Evolutionary conservation across 441 rosid species (phyloP), one percentile per base, ranked within the genome.

Genomic region (Hypseocharis bilobata): DNA sequence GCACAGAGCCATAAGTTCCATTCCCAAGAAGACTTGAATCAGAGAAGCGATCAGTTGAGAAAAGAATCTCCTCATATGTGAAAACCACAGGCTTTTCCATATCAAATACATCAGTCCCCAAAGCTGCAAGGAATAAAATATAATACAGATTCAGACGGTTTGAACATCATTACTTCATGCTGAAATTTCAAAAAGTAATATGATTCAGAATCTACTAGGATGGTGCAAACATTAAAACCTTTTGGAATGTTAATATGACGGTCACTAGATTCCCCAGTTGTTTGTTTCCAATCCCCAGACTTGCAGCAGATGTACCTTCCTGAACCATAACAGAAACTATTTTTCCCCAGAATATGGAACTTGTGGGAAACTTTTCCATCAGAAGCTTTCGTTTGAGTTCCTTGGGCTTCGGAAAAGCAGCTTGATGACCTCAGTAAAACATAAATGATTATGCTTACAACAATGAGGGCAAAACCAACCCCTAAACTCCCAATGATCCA

Each of bases 1-100:
- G 87, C 22, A 88, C 93, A 30, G 98, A 90, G 66, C 98, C 97
- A 76, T 85, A 93, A 17, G 84, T 86, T 69, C 98, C 98, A 69
- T 83, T 96, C 34, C 96, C 98, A 73, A 90, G 90, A 78, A 93
- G 95, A 73, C 73, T 86, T 62, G 93, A 73, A 67, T 90, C 96
- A 10, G 92, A 84, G 71, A 92, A 92, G 47, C 87, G 96, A 81
- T 90, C 95, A 2, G 97, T 84, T n/a, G 98, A 79, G n/a, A 45
- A 77, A 47, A 72, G 69, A 51, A 93, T 81, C 28, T 93, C 97
- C 71, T 90, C 97, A 62, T 82, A 90, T 6, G 81, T 75, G 77
- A 92, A 92, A 65, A 88, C 87, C 77, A 84, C 82, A 45, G 95
- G 96, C 81, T 90, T 90, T 77, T 90, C 98, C 71, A 85, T 63